Base-by-base conservation (phyloP, 805 yeast species). In the Candida krabiensis region DNA sequence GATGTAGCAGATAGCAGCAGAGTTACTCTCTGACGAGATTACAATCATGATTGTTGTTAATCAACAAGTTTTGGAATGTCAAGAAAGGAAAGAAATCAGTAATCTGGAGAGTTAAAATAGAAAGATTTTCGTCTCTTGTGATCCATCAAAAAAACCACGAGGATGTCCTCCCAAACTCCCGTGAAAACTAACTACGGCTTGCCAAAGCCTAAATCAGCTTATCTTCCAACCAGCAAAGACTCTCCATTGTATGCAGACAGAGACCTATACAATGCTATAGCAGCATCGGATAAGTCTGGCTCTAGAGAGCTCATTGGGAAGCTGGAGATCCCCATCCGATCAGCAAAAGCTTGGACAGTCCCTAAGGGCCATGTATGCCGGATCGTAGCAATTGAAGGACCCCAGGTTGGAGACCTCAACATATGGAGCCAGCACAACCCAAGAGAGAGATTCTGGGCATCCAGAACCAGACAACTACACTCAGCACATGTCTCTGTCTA, bases 361-460 rank as follows among this genome's bases (percentile, higher is more conserved):
- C 80, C 82, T 13, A 78, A 78, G 15, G 79, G 77, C 17, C 67
- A 73, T 21, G 71, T 80, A 21, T 77, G 81, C 42, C 64, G 86
- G 27, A 65, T 80, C 38, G 73, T 78, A 3, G 75, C 84, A 1
- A 80, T 84, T 2, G 79, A 80, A 49, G 86, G 86, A 4, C 83
- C 87, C 2, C 86, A 80, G 56, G 86, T 80, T 14, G 79, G 84
- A 51, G 86, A 80, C 52, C 70, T 80, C 58, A 80, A 80, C 59
- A 72, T 77, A 35, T 80, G 86, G 86, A 75, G 73, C 49, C 64
- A 64, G 33, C 69, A 75, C 46, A 78, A 79, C 51, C 83, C 80
- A 18, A 63, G 83, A 50, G 86, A 80, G 52, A 62, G 80, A 45
- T 68, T 80, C 51, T 80, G 86, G 86, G 86, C 86, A 12, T 72